Evolutionary conservation across 768 basidiomycete genomes (phyloP).

Genomic region (Cyclocybe aegerita): DNA sequence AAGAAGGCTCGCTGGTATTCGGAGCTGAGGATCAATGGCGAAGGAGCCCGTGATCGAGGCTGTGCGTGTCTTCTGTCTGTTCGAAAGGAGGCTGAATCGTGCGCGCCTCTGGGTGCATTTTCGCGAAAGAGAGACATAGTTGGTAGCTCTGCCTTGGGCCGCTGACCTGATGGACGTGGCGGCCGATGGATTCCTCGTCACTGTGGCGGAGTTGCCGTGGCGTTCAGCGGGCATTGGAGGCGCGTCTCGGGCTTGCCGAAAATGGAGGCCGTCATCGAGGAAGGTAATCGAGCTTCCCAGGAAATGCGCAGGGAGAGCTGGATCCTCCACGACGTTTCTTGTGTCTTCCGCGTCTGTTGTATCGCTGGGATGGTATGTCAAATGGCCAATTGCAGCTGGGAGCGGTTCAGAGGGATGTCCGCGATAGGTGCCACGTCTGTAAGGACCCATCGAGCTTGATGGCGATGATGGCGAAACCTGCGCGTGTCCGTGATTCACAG

Average conservation of each 20-base stretch:
- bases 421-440: no score
- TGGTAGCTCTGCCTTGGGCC: constrained; percentile 16
- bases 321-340: no score
- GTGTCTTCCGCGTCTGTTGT: neutral
- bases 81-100: constrained; percentile 16
- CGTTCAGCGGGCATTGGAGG: no score
- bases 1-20: constrained; percentile 36
- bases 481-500: no score
- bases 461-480: no score
- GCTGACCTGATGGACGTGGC: neutral
- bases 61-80: constrained; percentile 1
- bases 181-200: neutral
- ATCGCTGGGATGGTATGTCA: constrained; percentile 13
- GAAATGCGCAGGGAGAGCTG: no score
- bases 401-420: neutral
- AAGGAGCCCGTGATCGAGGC: constrained; percentile 34
- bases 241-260: no score
- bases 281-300: no score
- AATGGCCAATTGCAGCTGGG: constrained; percentile 2
- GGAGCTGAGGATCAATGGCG: constrained; percentile 40
- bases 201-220: no score
- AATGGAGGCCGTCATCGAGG: no score
- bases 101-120: constrained; percentile 17
- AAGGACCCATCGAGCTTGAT: no score
- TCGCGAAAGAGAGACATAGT: constrained; percentile 31